A percentile compares a stretch with the other conserved stretches of the same genome.
These are phyloP conservation scores for Microascus cirrosus DNA, from an alignment of 2,329 filamentous ascomycete genomes.

Conservation along the genomic window DNA sequence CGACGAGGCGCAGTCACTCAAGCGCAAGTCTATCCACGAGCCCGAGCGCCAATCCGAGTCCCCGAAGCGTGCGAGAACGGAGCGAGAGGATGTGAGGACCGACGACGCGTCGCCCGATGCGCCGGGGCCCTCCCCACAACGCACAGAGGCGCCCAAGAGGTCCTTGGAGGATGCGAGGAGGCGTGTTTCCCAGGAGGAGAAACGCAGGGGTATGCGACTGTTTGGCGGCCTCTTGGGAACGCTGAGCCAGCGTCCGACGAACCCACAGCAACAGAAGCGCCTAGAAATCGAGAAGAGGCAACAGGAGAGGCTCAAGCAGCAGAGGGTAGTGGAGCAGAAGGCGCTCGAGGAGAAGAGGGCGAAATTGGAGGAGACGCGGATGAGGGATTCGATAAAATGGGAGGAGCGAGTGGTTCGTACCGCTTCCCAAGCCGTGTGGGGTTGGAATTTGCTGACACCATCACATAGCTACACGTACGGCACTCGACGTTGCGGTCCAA, in stretches of 20 bases:
- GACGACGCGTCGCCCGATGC: background rate
- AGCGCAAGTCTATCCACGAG: background rate
- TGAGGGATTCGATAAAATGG: constrained; percentile 60
- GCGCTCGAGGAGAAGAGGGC: constrained; percentile 54
- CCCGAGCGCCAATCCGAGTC: background rate
- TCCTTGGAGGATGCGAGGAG: background rate
- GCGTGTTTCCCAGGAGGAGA: constrained; percentile 50
- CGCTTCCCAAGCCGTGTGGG: background rate
- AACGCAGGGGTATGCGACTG: constrained; percentile 71
- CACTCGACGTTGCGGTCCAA: constrained; percentile 62
- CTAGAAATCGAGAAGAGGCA: constrained; percentile 75
- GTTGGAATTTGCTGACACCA: background rate
- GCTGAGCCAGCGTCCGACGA: constrained; percentile 56
- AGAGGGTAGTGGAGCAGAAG: constrained; percentile 60
- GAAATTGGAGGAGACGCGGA: constrained; percentile 48
- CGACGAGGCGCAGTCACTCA: background rate
- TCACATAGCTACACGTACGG: constrained; percentile 55
- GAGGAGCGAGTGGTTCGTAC: constrained; percentile 64
- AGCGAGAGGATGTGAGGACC: background rate
- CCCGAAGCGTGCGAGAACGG: constrained; percentile 1
- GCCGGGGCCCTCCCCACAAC: background rate
- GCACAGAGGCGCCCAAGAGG: background rate
- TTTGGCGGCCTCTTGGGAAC: constrained; percentile 76
- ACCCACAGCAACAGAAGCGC: constrained; percentile 55
- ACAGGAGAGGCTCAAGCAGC: constrained; percentile 62